Evolutionary conservation across 805 yeast species (phyloP).

Genomic region (Blastobotrys mokoenaii): DNA sequence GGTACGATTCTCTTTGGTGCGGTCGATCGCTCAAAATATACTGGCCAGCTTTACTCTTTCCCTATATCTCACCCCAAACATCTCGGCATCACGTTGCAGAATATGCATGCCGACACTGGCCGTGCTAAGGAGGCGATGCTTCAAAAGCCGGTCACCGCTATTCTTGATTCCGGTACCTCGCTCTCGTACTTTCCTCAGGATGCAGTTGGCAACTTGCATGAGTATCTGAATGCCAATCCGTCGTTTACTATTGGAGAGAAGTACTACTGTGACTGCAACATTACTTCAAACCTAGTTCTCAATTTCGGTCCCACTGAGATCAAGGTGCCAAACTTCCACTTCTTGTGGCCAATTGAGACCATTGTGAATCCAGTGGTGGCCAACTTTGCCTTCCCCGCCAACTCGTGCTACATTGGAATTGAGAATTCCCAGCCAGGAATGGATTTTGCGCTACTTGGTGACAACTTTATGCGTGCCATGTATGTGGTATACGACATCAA

Average conservation of each 20-base stretch:
- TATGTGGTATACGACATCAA: constrained; percentile 60
- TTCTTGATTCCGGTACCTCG: constrained; percentile 51
- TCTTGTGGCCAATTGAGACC: constrained; percentile 29
- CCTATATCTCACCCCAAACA: constrained; percentile 30
- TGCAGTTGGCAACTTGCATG: constrained; percentile 27
- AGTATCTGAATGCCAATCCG: constrained; percentile 32
- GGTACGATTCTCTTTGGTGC: constrained; percentile 55
- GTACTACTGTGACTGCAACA: constrained; percentile 32
- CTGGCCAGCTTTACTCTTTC: constrained; percentile 35
- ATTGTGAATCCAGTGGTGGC: constrained; percentile 25
- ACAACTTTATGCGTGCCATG: constrained; percentile 48
- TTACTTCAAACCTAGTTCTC: constrained; percentile 22
- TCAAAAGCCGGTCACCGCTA: constrained; percentile 28
- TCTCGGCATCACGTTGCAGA: constrained; percentile 24
- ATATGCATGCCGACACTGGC: constrained; percentile 21
- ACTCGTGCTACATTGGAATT: constrained; percentile 30
- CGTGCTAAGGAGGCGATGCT: constrained; percentile 20
- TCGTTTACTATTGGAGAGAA: constrained; percentile 28
- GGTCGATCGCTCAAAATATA: constrained; percentile 41
- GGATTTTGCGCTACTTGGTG: constrained; percentile 46
- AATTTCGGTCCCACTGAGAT: constrained; percentile 25
- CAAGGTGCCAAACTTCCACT: constrained; percentile 26
- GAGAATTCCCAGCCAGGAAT: constrained; percentile 27
- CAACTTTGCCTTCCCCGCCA: constrained; percentile 26
- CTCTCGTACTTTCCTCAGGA: constrained; percentile 39